Conservation (phyloP, 2,329 filamentous ascomycete species). For the Septoria linicola region DNA sequence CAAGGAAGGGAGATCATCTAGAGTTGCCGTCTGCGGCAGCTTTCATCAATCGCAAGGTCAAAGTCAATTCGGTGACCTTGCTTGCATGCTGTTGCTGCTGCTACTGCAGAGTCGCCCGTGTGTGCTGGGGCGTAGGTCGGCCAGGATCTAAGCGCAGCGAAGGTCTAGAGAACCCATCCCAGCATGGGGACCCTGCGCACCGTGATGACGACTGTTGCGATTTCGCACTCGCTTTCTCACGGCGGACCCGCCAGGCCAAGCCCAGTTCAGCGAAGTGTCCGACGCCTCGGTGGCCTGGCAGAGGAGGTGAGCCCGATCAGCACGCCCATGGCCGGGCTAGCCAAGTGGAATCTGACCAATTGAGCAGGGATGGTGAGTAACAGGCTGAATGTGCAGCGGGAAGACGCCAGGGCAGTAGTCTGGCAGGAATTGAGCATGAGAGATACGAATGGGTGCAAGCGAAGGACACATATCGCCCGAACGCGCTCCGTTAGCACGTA, state of each 20-base stretch:
- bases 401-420: not conserved
- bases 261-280: slow-evolving; percentile 4
- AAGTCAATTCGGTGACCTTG: not conserved
- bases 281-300: not conserved
- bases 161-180: too few relatives aligned
- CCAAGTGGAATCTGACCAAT: not conserved
- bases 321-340: too few relatives aligned
- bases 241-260: not conserved
- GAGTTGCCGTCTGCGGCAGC: not conserved
- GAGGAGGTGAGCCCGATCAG: too few relatives aligned
- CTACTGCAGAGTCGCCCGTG: too few relatives aligned
- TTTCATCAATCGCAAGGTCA: not conserved
- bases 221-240: not conserved
- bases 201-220: not conserved
- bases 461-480: slow-evolving; percentile 4
- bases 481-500: too few relatives aligned
- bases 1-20: slow-evolving; percentile 2
- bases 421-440: not conserved
- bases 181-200: not conserved
- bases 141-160: slow-evolving; percentile 12
- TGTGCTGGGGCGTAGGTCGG: too few relatives aligned
- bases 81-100: too few relatives aligned
- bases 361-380: slow-evolving; percentile 12
- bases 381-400: not conserved
- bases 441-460: not conserved